phyloP scores from a whole-genome alignment of 768 basidiomycete species.

The Boletus sp. region DNA sequence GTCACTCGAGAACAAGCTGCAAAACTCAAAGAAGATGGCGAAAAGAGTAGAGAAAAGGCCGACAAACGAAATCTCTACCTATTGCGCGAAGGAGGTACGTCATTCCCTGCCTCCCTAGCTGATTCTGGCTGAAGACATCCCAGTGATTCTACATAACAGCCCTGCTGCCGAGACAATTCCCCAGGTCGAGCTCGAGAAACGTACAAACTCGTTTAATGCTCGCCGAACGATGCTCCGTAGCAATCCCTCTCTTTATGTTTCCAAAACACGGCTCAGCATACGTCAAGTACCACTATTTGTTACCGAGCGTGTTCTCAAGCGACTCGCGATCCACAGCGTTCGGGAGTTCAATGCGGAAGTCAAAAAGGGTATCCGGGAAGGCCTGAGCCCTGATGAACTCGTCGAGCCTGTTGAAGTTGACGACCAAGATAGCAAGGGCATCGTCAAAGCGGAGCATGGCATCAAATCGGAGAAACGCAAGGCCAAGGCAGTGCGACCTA shows the following conservation, averaged over 20 bases:
- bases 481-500: constrained; percentile 30
- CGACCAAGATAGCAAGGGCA: constrained; percentile 26
- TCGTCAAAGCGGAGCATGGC: constrained; percentile 25
- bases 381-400: constrained; percentile 72
- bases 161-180: constrained; percentile 73
- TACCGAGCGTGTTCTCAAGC: constrained; percentile 86
- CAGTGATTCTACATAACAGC: constrained; percentile 89
- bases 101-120: not conserved
- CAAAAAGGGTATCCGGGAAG: constrained; percentile 54
- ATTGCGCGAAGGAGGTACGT: constrained; percentile 88
- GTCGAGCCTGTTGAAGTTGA: constrained; percentile 39
- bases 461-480: constrained; percentile 26
- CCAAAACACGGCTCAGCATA: constrained; percentile 89
- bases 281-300: constrained; percentile 91
- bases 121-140: not conserved
- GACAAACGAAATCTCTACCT: constrained; percentile 97
- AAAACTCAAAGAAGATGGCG: constrained; percentile 85
- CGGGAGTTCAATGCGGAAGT: constrained; percentile 81
- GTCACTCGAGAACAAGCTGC: constrained; percentile 88
- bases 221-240: constrained; percentile 80
- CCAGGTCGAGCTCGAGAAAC: constrained; percentile 78
- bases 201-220: constrained; percentile 81
- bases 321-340: constrained; percentile 78
- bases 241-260: constrained; percentile 94
- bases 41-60: constrained; percentile 79